phyloP scores from a whole-genome alignment of 116 monocot species.

The Zostera marina region DNA sequence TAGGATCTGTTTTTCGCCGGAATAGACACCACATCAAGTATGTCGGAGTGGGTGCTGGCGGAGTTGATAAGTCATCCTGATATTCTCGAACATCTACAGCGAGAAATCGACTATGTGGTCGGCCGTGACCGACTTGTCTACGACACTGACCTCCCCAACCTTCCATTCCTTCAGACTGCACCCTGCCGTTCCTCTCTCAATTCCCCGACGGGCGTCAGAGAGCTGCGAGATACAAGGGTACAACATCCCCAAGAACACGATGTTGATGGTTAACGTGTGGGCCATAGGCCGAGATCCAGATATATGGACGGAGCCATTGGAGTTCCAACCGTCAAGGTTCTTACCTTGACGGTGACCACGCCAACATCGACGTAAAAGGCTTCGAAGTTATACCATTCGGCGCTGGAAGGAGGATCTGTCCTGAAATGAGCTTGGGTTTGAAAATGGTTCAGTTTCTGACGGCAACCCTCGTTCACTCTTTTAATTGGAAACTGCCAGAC shows the following conservation, averaged over 20 bases:
- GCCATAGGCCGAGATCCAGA: conserved; percentile 17
- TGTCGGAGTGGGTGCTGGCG: conserved; percentile 22
- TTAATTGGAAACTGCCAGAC: conserved; percentile 48
- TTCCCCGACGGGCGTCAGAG: conserved; percentile 13
- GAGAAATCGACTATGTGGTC: conserved; percentile 21
- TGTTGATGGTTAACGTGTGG: conserved; percentile 24
- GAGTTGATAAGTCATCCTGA: conserved; percentile 20
- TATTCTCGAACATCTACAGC: conserved; percentile 1
- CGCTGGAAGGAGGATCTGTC: conserved; percentile 45
- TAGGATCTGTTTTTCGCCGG: conserved; percentile 8
- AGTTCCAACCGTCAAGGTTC: conserved; percentile 21
- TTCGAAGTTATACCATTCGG: conserved; percentile 62
- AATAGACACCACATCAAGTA: conserved; percentile 12
- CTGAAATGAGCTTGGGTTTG: conserved; percentile 34
- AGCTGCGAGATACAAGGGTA: conserved; percentile 10
- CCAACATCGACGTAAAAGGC: conserved; percentile 27
- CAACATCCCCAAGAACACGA: conserved; percentile 12
- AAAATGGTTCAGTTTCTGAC: conserved; percentile 37
- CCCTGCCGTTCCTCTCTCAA: conserved; percentile 11
- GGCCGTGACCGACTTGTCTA: conserved; percentile 12
- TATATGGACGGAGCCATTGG: conserved; percentile 13
- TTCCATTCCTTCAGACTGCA: conserved; percentile 15
- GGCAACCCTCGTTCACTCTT: conserved; percentile 39
- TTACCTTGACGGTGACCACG: conserved; percentile 13
- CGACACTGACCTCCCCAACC: conserved; percentile 16